These are phyloP conservation scores for Coelastrella sp. DNA, from an alignment of 139 green algal species.

Conservation along the genomic window DNA sequence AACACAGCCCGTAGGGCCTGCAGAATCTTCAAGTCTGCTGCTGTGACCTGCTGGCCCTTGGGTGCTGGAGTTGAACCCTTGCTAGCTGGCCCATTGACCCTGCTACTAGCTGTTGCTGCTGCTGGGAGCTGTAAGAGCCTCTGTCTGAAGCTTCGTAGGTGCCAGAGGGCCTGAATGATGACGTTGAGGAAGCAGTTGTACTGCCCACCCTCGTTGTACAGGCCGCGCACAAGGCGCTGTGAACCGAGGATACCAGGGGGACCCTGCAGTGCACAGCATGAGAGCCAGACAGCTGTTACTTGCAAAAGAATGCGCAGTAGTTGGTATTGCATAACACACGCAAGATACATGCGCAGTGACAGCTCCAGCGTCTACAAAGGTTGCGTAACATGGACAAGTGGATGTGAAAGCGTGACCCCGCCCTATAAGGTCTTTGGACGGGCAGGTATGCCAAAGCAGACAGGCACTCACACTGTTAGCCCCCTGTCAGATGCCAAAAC, in stretches of 20 bases:
- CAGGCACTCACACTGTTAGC: no score
- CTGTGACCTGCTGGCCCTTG: not conserved
- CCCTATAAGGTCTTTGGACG: no score
- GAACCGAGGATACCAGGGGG: constrained; percentile 24
- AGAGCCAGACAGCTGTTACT: no score
- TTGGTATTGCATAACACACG: no score
- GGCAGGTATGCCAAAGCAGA: no score
- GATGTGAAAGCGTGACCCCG: no score
- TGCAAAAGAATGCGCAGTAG: no score
- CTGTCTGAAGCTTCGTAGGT: constrained; percentile 70
- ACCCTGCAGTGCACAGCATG: constrained; percentile 31
- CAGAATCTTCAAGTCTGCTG: constrained; percentile 62
- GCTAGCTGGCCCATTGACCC: constrained; percentile 5
- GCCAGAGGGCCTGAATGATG: constrained; percentile 80
- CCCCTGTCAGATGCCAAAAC: no score
- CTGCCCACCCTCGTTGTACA: constrained; percentile 70
- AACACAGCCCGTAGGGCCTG: constrained; percentile 67
- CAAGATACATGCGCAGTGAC: no score
- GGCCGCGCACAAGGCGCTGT: constrained; percentile 70
- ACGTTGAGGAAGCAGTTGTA: constrained; percentile 91
- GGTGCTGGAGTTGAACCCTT: not conserved
- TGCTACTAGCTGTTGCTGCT: not conserved
- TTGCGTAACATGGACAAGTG: no score
- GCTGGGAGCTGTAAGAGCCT: constrained; percentile 57
- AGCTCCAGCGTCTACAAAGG: no score